Evolutionary conservation across 129 eudicot genomes (phyloP).

Genomic region (Deinandra increscens): DNA sequence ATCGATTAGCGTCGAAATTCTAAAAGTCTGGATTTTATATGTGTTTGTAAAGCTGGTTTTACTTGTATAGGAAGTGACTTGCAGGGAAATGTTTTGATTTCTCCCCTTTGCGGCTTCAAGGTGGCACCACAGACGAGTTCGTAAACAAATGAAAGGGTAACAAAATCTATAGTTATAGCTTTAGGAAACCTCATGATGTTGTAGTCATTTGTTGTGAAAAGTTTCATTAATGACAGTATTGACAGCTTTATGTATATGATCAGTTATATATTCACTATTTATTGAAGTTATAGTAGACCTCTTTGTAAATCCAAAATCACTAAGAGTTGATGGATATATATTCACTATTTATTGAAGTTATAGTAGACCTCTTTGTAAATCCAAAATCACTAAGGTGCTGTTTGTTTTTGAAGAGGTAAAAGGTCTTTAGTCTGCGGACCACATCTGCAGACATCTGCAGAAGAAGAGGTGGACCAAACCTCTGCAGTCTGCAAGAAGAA

Average conservation of each 20-base stretch:
- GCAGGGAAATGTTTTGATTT: slow-evolving; percentile 6
- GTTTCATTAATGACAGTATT: slow-evolving; percentile 13
- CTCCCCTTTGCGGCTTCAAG: background rate
- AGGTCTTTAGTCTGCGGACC: no score
- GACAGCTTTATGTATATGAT: slow-evolving; percentile 24
- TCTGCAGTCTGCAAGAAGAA: no score
- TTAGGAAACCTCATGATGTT: slow-evolving; percentile 18
- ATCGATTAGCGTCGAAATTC: no score
- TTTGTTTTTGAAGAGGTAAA: no score
- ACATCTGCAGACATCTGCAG: no score
- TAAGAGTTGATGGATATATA: slow-evolving; percentile 2
- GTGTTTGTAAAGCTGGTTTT: background rate
- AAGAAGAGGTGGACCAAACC: no score
- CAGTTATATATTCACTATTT: slow-evolving; percentile 12
- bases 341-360: slow-evolving; percentile 7
- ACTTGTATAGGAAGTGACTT: slow-evolving; percentile 15
- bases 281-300: slow-evolving; percentile 1
- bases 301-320: slow-evolving; percentile 5
- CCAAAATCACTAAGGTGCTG: background rate
- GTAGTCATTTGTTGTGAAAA: slow-evolving; percentile 24
- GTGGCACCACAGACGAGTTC: background rate
- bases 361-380: background rate
- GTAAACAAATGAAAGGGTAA: background rate
- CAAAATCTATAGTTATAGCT: slow-evolving; percentile 10
- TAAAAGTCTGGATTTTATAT: background rate